phyloP scores from a whole-genome alignment of 768 basidiomycete species.

The Russula dissimulans region DNA sequence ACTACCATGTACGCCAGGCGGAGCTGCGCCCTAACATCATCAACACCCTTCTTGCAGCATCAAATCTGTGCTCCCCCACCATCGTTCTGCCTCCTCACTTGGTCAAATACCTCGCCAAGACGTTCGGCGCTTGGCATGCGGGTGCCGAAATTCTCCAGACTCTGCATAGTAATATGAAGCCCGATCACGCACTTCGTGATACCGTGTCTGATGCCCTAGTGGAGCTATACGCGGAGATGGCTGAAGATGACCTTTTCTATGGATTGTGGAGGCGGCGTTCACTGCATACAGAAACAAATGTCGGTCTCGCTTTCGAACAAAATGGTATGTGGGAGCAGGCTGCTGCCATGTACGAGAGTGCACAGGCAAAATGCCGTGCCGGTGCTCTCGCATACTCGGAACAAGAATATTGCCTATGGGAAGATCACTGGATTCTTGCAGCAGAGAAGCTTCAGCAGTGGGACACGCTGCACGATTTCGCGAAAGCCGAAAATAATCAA shows the following conservation, averaged over 20 bases:
- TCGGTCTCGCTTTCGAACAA: conserved; percentile 84
- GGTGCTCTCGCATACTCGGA: conserved; percentile 87
- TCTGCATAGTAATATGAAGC: conserved; percentile 71
- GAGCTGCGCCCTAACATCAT: conserved; percentile 87
- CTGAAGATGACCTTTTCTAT: conserved; percentile 96
- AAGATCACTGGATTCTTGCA: conserved; percentile 96
- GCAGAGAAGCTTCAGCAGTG: conserved; percentile 97
- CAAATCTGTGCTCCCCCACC: conserved; percentile 77
- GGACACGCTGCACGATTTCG: conserved; percentile 90
- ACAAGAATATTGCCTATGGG: conserved; percentile 95
- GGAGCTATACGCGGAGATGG: conserved; percentile 91
- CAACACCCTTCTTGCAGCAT: conserved; percentile 78
- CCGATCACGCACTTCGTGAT: conserved; percentile 71
- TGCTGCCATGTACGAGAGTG: conserved; percentile 76
- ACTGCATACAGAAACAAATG: conserved; percentile 83
- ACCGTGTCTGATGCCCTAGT: conserved; percentile 84
- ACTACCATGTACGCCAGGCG: conserved; percentile 85
- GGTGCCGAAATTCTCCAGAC: conserved; percentile 76
- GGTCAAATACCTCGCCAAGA: conserved; percentile 92
- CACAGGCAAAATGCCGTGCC: conserved; percentile 75
- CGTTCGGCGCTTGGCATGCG: conserved; percentile 93
- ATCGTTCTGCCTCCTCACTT: conserved; percentile 91
- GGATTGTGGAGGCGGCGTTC: conserved; percentile 90
- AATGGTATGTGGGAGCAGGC: conserved; percentile 97
- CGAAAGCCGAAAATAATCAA: conserved; percentile 78